These are phyloP conservation scores for Holtermannia corniformis DNA, from an alignment of 768 basidiomycete species.

Conservation along the genomic window DNA sequence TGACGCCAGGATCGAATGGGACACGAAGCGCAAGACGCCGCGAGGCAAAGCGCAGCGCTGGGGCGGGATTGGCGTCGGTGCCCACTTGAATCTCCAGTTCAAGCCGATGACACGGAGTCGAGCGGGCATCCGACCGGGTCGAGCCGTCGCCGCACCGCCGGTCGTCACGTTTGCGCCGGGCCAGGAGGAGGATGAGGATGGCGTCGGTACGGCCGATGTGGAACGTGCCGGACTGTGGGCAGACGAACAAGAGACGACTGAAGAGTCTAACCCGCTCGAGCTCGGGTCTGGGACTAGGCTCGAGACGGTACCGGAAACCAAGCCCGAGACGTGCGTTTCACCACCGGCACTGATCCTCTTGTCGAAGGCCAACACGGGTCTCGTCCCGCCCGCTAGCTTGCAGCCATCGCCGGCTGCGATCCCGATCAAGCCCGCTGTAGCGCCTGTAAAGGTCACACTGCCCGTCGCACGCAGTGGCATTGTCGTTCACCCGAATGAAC, in stretches of 20 bases:
- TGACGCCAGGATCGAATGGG: slow-evolving; percentile 7
- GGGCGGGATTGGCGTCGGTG: slow-evolving; percentile 29
- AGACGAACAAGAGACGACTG: slow-evolving; percentile 15
- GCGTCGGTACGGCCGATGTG: slow-evolving; percentile 27
- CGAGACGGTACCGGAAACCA: neutral
- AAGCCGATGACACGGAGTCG: neutral
- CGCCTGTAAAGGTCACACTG: too few relatives aligned
- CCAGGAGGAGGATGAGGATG: slow-evolving; percentile 12
- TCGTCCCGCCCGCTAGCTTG: neutral
- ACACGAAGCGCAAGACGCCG: slow-evolving; percentile 11
- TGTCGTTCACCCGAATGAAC: neutral
- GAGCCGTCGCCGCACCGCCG: neutral
- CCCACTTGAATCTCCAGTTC: slow-evolving; percentile 1
- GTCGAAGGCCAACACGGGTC: neutral
- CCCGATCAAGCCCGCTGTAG: neutral
- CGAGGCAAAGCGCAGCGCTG: slow-evolving; percentile 11
- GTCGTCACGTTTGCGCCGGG: neutral
- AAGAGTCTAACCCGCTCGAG: slow-evolving; percentile 5
- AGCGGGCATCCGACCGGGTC: neutral
- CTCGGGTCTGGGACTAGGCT: neutral
- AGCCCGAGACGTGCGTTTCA: neutral
- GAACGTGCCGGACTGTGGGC: slow-evolving; percentile 24
- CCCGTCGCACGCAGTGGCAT: neutral
- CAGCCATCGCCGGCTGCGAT: neutral
- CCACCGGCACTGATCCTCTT: too few relatives aligned